Evolutionary conservation across 2,329 filamentous ascomycete species (phyloP), one percentile per base, ranked within the genome.

Genomic region (Talaromyces islandicus): DNA sequence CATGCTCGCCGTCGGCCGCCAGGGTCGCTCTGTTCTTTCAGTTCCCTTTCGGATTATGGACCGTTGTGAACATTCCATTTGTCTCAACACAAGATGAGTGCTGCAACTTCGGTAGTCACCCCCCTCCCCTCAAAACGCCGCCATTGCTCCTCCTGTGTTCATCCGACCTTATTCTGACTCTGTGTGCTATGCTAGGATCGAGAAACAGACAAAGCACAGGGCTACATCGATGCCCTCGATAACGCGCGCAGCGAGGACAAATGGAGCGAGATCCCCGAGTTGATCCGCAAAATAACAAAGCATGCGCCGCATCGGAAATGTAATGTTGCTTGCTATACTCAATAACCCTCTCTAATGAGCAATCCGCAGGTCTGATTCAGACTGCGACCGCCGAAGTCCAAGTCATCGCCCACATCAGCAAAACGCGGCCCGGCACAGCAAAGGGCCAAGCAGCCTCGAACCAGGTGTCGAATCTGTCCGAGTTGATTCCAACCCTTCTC

Each of bases 211-310:
- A 99, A 99, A 80, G 92, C 88, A 64, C 83, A 83, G 67, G 85
- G 88, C 72, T 97, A 97, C 76, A 83, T 96, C 67, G 83, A 85
- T 72, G 85, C 87, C 75, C 85, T 99, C 70, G 91, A 97, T 74
- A 84, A 88, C 67, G 92, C 91, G 65, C 89, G 94, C 70, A 96
- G 91, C 75, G 87, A 93, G 69, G 92, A 89, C 57, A 88, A 87
- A 73, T 99, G 94, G 94, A 82, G 86, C 66, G 86, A 90, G 30
- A 84, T 97, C 30, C 90, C 91, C 27, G 93, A 97, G 78, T 83
- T 96, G 64, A 88, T 94, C 69, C 87, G 93, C 73, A 99, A 99
- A 77, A 84, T 97, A 70, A 89, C 89, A 70, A 97, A 99, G 76
- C 93, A 99, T 83, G 90, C 92, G 68, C 88, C 92, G 46, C 85